Evolutionary conservation across 2,329 filamentous ascomycete species (phyloP).

Genomic region (Diplodia intermedia): DNA sequence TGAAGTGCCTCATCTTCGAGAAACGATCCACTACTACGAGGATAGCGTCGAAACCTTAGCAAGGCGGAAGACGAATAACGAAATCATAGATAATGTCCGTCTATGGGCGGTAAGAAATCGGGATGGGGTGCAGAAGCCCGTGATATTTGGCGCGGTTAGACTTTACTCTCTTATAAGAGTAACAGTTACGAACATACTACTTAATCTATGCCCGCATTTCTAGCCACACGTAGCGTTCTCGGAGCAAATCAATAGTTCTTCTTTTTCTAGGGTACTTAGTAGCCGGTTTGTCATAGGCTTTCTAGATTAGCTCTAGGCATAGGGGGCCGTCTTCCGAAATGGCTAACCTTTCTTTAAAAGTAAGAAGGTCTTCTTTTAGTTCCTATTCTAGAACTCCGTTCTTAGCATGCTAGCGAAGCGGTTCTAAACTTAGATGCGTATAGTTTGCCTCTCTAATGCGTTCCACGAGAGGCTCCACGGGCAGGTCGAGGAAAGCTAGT

Average conservation of each 20-base stretch:
- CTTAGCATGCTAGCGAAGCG: too few relatives aligned
- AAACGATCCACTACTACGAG: conserved; percentile 32
- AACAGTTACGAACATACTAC: conserved; percentile 16
- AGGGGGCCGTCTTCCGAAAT: neutral
- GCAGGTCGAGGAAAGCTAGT: too few relatives aligned
- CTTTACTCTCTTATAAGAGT: conserved; percentile 11
- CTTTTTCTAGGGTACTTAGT: neutral
- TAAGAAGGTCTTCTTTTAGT: neutral
- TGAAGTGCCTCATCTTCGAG: conserved; percentile 32
- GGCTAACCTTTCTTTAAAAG: neutral
- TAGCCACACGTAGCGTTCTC: neutral
- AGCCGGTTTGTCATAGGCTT: neutral
- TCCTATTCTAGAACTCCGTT: too few relatives aligned
- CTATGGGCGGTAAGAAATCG: conserved; percentile 33
- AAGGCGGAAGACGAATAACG: neutral
- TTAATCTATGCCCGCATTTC: too few relatives aligned
- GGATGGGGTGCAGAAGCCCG: conserved; percentile 31
- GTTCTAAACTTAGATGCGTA: too few relatives aligned
- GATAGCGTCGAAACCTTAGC: conserved; percentile 7
- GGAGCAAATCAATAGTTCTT: neutral
- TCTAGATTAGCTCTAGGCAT: neutral
- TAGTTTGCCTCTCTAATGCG: too few relatives aligned
- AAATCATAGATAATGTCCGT: conserved; percentile 36
- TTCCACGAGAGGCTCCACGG: too few relatives aligned
- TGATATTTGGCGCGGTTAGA: neutral